Evolutionary conservation across 441 rosid genomes (phyloP).

Genomic region (Gossypium gossypioides): DNA sequence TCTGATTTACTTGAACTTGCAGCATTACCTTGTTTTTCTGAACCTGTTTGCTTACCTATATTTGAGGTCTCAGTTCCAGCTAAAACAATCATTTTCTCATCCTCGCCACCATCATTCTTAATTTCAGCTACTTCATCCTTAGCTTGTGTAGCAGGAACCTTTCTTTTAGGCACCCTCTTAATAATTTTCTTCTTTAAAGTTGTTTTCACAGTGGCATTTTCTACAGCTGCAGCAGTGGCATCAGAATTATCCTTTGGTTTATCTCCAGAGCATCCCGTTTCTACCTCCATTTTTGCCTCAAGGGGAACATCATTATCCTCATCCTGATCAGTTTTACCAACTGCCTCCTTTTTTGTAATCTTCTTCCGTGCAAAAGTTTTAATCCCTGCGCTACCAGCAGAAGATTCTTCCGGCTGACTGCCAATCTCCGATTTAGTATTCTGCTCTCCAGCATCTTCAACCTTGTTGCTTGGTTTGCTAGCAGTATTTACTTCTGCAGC

Average conservation of each 20-base stretch:
- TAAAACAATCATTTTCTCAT: constrained; percentile 27
- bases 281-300: constrained; percentile 38
- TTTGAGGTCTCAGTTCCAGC: constrained; percentile 23
- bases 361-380: constrained; percentile 53
- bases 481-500: constrained; percentile 28
- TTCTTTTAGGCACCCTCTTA: constrained; percentile 72
- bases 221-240: constrained; percentile 26
- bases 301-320: constrained; percentile 30
- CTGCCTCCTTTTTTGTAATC: constrained; percentile 39
- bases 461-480: constrained; percentile 34
- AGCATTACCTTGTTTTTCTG: constrained; percentile 34
- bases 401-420: constrained; percentile 35
- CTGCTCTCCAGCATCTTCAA: constrained; percentile 33
- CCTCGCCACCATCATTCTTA: constrained; percentile 34
- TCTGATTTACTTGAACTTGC: constrained; percentile 27
- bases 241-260: constrained; percentile 42
- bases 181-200: constrained; percentile 64
- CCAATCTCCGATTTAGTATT: constrained; percentile 31
- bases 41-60: constrained; percentile 23
- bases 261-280: constrained; percentile 27
- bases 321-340: constrained; percentile 25
- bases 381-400: constrained; percentile 29
- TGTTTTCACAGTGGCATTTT: constrained; percentile 45
- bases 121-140: constrained; percentile 26
- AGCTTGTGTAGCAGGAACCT: constrained; percentile 36